Base-by-base conservation (phyloP, 1,139 yeast genomes). In the Kazachstania sp. region DNA sequence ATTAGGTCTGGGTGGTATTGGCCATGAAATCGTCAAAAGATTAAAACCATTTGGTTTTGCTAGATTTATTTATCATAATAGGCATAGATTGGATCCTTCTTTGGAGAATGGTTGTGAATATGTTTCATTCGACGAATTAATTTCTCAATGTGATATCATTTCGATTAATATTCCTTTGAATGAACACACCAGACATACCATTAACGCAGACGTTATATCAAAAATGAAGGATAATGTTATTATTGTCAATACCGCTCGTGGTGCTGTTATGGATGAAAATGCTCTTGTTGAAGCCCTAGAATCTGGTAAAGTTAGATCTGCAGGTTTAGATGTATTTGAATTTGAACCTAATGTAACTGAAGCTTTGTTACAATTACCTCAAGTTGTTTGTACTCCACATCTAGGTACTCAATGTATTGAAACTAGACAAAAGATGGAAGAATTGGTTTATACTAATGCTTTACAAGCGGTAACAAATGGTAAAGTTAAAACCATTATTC, bases 281-380 rank as follows among this genome's bases (percentile, higher is more conserved):
- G 83, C 81, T 7, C 66, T 88, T 49, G 74, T 81, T 9, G 72
- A 72, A 19, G 79, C 80, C 12, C 71, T 88, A 57, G 77, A 82
- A 56, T 64, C 72, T 1, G 94, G 95, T 19, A 81, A 85, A 57
- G 76, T 88, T 39, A 79, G 83, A 39, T 69, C 83, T 12, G 85
- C 81, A 53, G 95, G 92, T 15, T 66, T 88, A 38, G 97, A 88
- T 63, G 97, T 88, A 32, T 84, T 79, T 66, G 95, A 86, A 62
- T 69, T 74, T 54, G 97, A 90, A 68, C 97, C 97, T 7, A 58
- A 77, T 52, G 81, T 79, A 16, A 73, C 82, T 35, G 65, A 71
- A 56, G 86, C 82, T 51, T 68, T 83, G 50, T 67, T 75, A 44
- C 69, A 70, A 16, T 63, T 67, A 64, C 75, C 65, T 44, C 78